Conservation (phyloP, 768 basidiomycete species). For the Termitomyces sp. region DNA sequence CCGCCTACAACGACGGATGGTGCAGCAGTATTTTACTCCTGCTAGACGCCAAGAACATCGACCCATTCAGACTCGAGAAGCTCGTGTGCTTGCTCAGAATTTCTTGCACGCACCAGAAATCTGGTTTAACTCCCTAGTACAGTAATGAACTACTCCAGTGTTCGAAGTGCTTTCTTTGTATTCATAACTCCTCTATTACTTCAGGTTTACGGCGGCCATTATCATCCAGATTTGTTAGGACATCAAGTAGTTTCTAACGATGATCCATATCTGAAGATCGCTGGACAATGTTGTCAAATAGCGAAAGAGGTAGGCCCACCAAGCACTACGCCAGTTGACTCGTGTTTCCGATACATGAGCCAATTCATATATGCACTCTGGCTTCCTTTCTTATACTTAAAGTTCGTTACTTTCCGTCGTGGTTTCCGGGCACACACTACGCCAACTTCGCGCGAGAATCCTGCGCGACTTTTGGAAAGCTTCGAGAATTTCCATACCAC, state of each 20-base stretch:
- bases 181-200: not conserved
- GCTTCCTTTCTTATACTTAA: not conserved
- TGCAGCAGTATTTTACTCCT: constrained; percentile 15
- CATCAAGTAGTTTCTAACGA: constrained; percentile 17
- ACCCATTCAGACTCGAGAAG: constrained; percentile 24
- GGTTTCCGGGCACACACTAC: constrained; percentile 19
- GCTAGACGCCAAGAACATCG: constrained; percentile 18
- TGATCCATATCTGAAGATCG: constrained; percentile 17
- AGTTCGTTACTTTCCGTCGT: constrained; percentile 20
- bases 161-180: not conserved
- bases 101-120: constrained; percentile 19
- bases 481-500: constrained; percentile 15
- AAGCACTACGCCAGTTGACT: constrained; percentile 15
- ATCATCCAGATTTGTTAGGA: constrained; percentile 18
- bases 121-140: constrained; percentile 4
- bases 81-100: constrained; percentile 23
- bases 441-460: constrained; percentile 11
- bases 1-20: constrained; percentile 14
- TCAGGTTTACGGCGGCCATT: constrained; percentile 19
- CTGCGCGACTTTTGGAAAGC: not conserved
- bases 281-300: constrained; percentile 12
- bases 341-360: constrained; percentile 19
- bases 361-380: not conserved
- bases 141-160: not conserved
- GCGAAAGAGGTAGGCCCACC: constrained; percentile 12